Percentiles rank a stretch among this genome's conserved stretches.
These are phyloP conservation scores for Salicornia ramosissima DNA, from an alignment of 148 eudicot species.

Conservation along the genomic window DNA sequence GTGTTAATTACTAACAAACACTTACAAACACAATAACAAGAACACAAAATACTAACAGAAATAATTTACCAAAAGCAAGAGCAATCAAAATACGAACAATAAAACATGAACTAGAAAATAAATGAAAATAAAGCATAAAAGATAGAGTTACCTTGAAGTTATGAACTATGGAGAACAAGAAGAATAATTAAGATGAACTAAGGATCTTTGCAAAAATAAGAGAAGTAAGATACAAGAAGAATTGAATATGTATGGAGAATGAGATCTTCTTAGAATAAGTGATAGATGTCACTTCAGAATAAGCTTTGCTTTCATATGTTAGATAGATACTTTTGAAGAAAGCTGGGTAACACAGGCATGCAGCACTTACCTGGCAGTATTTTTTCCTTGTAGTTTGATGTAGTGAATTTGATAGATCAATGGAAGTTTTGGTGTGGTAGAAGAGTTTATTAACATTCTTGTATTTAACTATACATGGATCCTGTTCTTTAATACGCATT, in stretches of 20 bases:
- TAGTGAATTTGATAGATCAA: neutral
- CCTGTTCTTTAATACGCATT: constrained; percentile 14
- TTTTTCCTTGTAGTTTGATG: neutral
- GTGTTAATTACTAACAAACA: too few relatives aligned
- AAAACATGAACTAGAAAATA: too few relatives aligned
- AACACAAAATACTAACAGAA: too few relatives aligned
- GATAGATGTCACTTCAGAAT: neutral
- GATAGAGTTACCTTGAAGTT: too few relatives aligned
- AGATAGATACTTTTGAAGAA: neutral
- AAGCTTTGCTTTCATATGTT: neutral
- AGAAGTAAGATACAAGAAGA: neutral
- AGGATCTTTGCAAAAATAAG: too few relatives aligned
- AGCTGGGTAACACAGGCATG: neutral
- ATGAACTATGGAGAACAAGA: too few relatives aligned
- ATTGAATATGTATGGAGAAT: neutral
- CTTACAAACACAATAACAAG: too few relatives aligned
- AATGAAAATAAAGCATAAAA: too few relatives aligned
- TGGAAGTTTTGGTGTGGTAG: neutral
- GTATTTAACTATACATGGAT: neutral
- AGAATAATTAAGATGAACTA: too few relatives aligned
- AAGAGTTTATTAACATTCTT: neutral
- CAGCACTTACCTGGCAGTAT: neutral
- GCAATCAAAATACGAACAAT: too few relatives aligned
- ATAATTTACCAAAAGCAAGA: too few relatives aligned
- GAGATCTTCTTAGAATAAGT: neutral